These are phyloP conservation scores for Torulaspora delbrueckii DNA, from an alignment of 805 yeast genomes.

Conservation along the genomic window DNA sequence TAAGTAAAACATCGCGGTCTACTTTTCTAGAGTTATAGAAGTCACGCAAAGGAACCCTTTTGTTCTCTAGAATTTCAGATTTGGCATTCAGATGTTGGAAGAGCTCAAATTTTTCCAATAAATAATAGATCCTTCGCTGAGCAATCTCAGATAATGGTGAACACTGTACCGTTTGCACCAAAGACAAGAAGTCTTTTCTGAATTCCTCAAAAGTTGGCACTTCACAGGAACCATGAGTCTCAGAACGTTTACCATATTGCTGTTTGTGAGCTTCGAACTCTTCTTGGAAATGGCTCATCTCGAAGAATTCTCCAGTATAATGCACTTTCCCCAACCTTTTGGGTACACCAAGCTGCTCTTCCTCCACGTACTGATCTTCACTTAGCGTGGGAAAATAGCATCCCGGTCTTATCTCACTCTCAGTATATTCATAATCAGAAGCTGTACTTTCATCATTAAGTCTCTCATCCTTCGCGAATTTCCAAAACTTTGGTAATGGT, in stretches of 20 bases:
- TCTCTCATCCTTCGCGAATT: conserved; percentile 33
- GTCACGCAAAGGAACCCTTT: conserved; percentile 44
- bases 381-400: conserved; percentile 13
- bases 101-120: conserved; percentile 36
- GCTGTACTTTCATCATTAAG: conserved; percentile 13
- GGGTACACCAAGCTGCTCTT: conserved; percentile 5
- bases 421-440: conserved; percentile 8
- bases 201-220: conserved; percentile 33
- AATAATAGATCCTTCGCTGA: conserved; percentile 30
- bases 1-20: conserved; percentile 41
- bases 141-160: conserved; percentile 21
- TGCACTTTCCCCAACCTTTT: conserved; percentile 19
- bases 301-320: conserved; percentile 38
- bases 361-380: conserved; percentile 7
- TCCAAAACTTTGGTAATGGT: conserved; percentile 49
- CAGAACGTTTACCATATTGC: not conserved
- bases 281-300: conserved; percentile 29
- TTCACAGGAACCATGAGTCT: not conserved
- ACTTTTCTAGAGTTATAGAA: conserved; percentile 95
- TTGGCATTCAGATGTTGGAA: conserved; percentile 35
- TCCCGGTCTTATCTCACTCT: conserved; percentile 7
- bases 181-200: conserved; percentile 29
- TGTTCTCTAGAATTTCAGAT: conserved; percentile 35
- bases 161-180: conserved; percentile 21
- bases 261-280: conserved; percentile 11